phyloP scores from a whole-genome alignment of 148 eudicot genomes.

The Linanthus parryae region DNA sequence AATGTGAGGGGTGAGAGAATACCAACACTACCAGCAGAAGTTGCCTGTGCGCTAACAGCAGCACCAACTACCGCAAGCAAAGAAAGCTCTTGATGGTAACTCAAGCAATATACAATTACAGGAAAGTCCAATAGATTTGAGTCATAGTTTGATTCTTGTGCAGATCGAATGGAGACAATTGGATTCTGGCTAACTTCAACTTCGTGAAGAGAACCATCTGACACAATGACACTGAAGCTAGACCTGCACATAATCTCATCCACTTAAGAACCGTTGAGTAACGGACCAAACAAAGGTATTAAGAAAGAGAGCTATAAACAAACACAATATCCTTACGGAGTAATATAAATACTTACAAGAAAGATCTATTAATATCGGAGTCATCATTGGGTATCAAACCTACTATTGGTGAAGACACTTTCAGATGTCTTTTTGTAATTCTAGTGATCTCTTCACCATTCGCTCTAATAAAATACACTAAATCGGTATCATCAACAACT shows the following conservation, averaged over 20 bases:
- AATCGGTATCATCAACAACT: constrained; percentile 56
- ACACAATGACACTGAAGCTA: constrained; percentile 61
- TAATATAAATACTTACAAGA: constrained; percentile 54
- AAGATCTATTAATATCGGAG: constrained; percentile 36
- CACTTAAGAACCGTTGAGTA: constrained; percentile 3
- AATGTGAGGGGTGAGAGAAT: constrained; percentile 9
- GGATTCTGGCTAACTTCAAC: constrained; percentile 84
- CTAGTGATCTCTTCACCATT: constrained; percentile 89
- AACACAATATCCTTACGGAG: not conserved
- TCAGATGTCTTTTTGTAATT: constrained; percentile 52
- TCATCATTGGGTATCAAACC: constrained; percentile 61
- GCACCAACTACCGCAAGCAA: constrained; percentile 68
- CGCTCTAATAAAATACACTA: constrained; percentile 71
- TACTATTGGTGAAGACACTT: constrained; percentile 45
- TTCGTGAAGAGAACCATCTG: constrained; percentile 76
- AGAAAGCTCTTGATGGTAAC: constrained; percentile 43
- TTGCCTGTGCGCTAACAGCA: constrained; percentile 27
- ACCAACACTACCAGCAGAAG: constrained; percentile 33
- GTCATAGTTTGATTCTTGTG: constrained; percentile 35
- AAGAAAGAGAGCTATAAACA: not conserved
- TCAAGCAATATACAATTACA: constrained; percentile 43
- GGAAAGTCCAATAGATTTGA: constrained; percentile 37
- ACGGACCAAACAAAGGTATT: not conserved
- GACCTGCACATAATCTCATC: constrained; percentile 48
- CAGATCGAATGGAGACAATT: constrained; percentile 55